Evolutionary conservation across 73 alveolate genomes (phyloP), one percentile per base, ranked within the genome.

Genomic region (Paramecium pentaurelia): DNA sequence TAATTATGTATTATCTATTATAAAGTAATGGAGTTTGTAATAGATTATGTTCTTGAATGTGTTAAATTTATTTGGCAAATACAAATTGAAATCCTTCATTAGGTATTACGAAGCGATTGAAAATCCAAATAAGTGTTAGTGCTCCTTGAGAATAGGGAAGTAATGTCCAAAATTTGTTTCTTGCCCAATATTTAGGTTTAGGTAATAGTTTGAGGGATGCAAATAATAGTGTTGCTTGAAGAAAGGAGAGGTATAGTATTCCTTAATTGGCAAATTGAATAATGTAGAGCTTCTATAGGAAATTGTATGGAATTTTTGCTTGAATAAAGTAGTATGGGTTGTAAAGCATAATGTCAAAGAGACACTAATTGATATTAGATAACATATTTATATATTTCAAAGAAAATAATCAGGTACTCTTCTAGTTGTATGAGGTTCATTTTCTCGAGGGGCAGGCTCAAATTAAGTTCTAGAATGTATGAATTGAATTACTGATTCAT

Each of bases 341-440:
- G 44, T 60, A 60, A 60, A 60, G 83, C 38, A 60, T 27, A 34
- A 60, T 60, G 25, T 60, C 83, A 1, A 60, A 60, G 22, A 60
- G 44, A 60, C 83, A 60, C 45, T 60, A 60, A 60, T 60, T 60
- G 38, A 60, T 60, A 60, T 60, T 22, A 60, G 83, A 60, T 60
- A 60, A 60, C 83, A 60, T 60, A 30, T 60, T 60, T 60, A 51
- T 51, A 51, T 51, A 73, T 87, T 77, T 88, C 94, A 88, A 71
- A 88, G 94, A 83, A 88, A 88, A 88, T 88, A 88, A 71, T 88
- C 94, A 88, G 94, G 94, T 20, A 88, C 94, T 88, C 94, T 64
- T 49, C 94, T 77, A 25, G 94, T 71, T 27, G 94, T 83, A 88
- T 88, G 94, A 12, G 94, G 94, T 88, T 88, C 94, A 60, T 88